These are phyloP conservation scores for Termitomyces sp. DNA, from an alignment of 1,284 basidiomycete species.

Conservation along the genomic window DNA sequence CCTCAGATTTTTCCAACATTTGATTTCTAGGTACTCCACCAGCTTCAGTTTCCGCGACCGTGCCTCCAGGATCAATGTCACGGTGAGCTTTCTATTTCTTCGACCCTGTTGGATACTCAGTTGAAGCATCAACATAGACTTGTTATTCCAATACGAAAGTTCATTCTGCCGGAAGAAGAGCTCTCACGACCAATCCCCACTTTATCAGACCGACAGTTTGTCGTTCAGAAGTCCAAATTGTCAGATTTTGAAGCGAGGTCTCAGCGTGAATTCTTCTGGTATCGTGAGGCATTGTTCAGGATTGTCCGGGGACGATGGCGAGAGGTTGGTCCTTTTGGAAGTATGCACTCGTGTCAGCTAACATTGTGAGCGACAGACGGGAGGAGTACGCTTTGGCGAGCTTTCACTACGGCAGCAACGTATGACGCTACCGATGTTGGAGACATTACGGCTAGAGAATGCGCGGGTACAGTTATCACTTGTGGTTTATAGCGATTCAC, in stretches of 20 bases:
- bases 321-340: constrained; percentile 51
- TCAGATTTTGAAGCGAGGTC: constrained; percentile 52
- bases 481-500: constrained; percentile 26
- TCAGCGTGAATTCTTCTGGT: constrained; percentile 88
- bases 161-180: constrained; percentile 54
- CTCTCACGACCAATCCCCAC: constrained; percentile 73
- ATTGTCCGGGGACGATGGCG: constrained; percentile 71
- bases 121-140: constrained; percentile 44
- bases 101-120: background rate
- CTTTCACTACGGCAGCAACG: constrained; percentile 73
- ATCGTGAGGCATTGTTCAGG: constrained; percentile 79
- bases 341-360: background rate
- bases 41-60: constrained; percentile 50
- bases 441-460: constrained; percentile 63
- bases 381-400: constrained; percentile 67
- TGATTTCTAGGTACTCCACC: constrained; percentile 32
- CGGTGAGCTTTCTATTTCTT: constrained; percentile 41
- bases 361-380: constrained; percentile 44
- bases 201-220: constrained; percentile 86
- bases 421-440: constrained; percentile 73
- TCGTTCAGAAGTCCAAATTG: constrained; percentile 72
- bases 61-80: constrained; percentile 81
- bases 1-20: constrained; percentile 1
- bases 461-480: constrained; percentile 58
- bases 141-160: constrained; percentile 72